Evolutionary conservation across 2,329 filamentous ascomycete species (phyloP), one percentile per base, ranked within the genome.

Genomic region (Pseudodiploospora longispora): DNA sequence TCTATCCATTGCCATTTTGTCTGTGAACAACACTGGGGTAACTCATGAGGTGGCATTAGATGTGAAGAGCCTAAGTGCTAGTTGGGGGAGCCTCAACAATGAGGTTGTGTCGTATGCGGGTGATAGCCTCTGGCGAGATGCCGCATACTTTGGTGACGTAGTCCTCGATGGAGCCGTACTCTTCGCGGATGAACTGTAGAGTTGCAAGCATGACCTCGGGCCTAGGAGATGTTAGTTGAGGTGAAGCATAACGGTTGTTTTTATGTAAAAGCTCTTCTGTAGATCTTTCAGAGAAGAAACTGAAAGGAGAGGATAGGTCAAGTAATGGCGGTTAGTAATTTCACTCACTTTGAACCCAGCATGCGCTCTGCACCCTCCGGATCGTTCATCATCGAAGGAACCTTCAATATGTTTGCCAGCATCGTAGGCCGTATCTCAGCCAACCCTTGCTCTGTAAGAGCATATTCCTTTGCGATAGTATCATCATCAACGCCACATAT

Each of bases 381-480:
- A 34, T 79, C 66, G 4, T 66, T 70, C 40, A 60, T 60, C 44
- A 83, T 61, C 6, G 70, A 67, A 0, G 72, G 72, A 40, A 74
- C 70, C 43, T 68, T 64, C 50, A 76, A 61, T 37, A 79, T 55
- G n/a, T 68, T 66, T 7, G 66, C 52, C 34, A 80, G 58, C 10
- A 85, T 65, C 33, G 70, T 59, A 38, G 71, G 67, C 27, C 74
- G 72, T 49, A 79, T 72, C 31, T 69, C 56, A 4, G 67, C 66
- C 6, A 87, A 64, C 0, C 84, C 83, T 1, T 69, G 53, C 41
- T 85, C 78, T 0, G 82, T 87, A 7, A 87, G 66, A 10, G 72
- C 67, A 59, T 89, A 90, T 59, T 90, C 85, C 7, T 72, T 62
- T 0, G 81, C 82, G n/a, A 86, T 72, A 4, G 63, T 58, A 31